Evolutionary conservation across 2,329 filamentous ascomycete genomes (phyloP), one percentile per base, ranked within the genome.

Genomic region (Aspergillus sp.): DNA sequence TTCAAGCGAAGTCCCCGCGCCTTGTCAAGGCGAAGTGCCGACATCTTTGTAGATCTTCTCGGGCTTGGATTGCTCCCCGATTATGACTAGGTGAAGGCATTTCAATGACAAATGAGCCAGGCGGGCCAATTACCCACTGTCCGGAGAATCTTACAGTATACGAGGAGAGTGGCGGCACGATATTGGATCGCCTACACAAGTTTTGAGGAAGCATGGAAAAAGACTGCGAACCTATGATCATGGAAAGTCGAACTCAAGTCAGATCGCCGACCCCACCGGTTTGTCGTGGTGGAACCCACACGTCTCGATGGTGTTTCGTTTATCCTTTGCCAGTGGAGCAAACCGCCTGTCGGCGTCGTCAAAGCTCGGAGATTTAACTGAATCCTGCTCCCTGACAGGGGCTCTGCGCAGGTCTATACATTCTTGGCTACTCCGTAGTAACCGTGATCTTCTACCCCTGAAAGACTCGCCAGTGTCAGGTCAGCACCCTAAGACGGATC

Each of bases 221-320:
- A 48, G 22, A 22, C 22, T 23, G 8, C n/a, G 22, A 19, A 19
- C 45, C 22, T 47, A 19, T 19, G 45, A 23, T 7, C 45, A 19
- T 23, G 7, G 22, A 47, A 47, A 47, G n/a, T 47, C 45, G n/a
- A 19, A 43, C 53, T 45, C 25, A 22, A 25, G 38, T 38, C 38
- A 23, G 23, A 51, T 57, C 25, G 34, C 15, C 6, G 22, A 56
- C 58, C 53, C 58, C 58, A 60, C 58, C 23, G 53, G 58, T 60
- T 56, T 60, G 53, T 56, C 28, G 43, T 46, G 46, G 34, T 56
- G 23, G 43, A 17, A 50, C 43, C 19, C 25, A 31, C 22, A 19
- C 17, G 6, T 7, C 7, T 49, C 5, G 47, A 48, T 17, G 17
- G 31, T 45, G 19, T 31, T 34, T 17, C 41, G 48, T 8, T 31